phyloP scores from a whole-genome alignment of 2,329 filamentous ascomycete species.

The Pseudogymnoascus sp. region DNA sequence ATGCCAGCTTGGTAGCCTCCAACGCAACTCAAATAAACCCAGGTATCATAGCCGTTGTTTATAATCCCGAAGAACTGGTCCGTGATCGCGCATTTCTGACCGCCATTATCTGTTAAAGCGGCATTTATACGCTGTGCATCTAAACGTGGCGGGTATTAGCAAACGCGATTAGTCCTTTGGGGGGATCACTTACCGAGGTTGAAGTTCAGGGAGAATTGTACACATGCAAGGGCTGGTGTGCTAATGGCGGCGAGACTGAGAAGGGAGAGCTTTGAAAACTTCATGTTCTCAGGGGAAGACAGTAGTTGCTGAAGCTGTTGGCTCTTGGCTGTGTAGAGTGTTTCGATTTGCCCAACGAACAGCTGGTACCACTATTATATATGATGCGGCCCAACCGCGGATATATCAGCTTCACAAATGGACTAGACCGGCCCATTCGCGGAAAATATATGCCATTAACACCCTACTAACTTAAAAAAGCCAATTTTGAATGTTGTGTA shows the following conservation, averaged over 20 bases:
- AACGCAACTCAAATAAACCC: background rate
- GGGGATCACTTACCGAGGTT: background rate
- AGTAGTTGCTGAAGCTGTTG: background rate
- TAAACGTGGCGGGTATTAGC: background rate
- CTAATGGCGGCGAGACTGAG: background rate
- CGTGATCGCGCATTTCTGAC: background rate
- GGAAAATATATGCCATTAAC: background rate
- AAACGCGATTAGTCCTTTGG: background rate
- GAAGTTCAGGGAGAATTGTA: background rate
- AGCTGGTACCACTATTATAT: background rate
- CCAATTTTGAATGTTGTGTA: background rate
- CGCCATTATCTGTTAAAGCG: background rate
- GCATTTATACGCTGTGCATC: background rate
- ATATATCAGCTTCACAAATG: no score
- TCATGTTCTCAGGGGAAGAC: background rate
- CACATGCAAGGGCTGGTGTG: background rate
- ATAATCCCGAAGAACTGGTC: background rate
- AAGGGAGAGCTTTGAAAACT: background rate
- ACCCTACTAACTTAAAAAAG: background rate
- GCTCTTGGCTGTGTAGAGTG: background rate
- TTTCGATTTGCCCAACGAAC: background rate
- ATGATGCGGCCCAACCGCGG: background rate
- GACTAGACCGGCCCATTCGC: no score
- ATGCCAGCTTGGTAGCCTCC: background rate
- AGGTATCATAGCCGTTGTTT: background rate